Percentiles rank a stretch among this genome's conserved stretches.
These are phyloP conservation scores for Erucastrum elatum DNA, from an alignment of 345 rosid genomes.

Conservation along the genomic window DNA sequence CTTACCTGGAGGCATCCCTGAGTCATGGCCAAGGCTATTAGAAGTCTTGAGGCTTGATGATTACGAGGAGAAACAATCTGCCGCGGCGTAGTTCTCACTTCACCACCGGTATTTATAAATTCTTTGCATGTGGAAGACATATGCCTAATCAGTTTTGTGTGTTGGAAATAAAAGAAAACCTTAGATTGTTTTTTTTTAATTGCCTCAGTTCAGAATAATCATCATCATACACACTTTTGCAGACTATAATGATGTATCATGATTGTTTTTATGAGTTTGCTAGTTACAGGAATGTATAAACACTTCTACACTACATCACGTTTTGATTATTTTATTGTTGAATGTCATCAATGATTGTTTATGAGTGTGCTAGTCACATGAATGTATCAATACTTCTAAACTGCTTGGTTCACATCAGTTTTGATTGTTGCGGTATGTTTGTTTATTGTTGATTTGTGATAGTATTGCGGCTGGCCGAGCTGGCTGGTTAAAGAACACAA, in stretches of 20 bases:
- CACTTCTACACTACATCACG: constrained; percentile 7
- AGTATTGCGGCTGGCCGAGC: constrained; percentile 86
- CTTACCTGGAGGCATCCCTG: constrained; percentile 92
- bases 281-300: constrained; percentile 26
- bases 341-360: constrained; percentile 29
- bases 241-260: constrained; percentile 18
- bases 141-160: constrained; percentile 61
- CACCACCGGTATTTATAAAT: constrained; percentile 39
- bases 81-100: constrained; percentile 52
- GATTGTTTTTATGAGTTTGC: constrained; percentile 32
- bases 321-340: not conserved
- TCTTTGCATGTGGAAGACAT: constrained; percentile 59
- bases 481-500: constrained; percentile 66
- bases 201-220: constrained; percentile 23
- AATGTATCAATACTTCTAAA: constrained; percentile 26
- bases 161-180: constrained; percentile 31
- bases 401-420: not conserved
- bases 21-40: constrained; percentile 95
- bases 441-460: constrained; percentile 12
- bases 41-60: constrained; percentile 85
- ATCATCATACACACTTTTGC: constrained; percentile 21
- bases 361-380: constrained; percentile 24
- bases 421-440: not conserved
- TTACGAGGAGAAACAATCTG: constrained; percentile 67
- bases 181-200: constrained; percentile 10